Evolutionary conservation across 768 basidiomycete species (phyloP), one percentile per base, ranked within the genome.

Genomic region (Trametes gibbosa): DNA sequence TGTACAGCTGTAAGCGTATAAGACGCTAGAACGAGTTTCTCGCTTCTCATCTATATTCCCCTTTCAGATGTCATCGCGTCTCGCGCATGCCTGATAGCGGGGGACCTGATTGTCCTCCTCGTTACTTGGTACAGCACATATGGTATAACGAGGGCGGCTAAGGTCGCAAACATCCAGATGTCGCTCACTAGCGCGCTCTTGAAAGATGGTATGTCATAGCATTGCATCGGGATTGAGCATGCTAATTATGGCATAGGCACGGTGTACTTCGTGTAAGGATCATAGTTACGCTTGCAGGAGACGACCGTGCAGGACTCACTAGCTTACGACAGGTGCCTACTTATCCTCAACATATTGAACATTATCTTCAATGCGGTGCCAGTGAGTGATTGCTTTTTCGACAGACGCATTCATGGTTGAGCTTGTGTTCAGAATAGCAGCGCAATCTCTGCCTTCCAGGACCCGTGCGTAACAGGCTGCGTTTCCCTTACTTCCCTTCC

Each of bases 361-460:
- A 59, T 59, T 9, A 23, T 59, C 19, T n/a, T 53, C 3, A 59
- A 59, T 19, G 58, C 42, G 14, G 46, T 56, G 0, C 25, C 50
- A 17, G 50, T 48, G 25, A 17, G 43, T 32, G n/a, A n/a, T 2
- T 24, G 1, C 5, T 4, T 14, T 10, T 5, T 48, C 2, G 16
- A 17, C 25, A 3, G 5, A 6, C 19, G 2, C 29, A 35, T 3
- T 32, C 7, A 32, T 35, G 16, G 5, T 7, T 4, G 1, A 6
- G 3, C n/a, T 8, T 19, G 14, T 2, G 1, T 12, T 6, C 37
- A 59, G 58, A 47, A 53, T 14, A 34, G 16, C 12, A 53, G 50
- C 35, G 51, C 58, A 17, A 51, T 59, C 3, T 52, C 58, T 8
- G 58, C 58, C 17, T 59, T 59, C 45, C 58, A 59, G 24, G 50